Evolutionary conservation across 23 red algal species (phyloP).

Genomic region (Pyropia yezoensis): DNA sequence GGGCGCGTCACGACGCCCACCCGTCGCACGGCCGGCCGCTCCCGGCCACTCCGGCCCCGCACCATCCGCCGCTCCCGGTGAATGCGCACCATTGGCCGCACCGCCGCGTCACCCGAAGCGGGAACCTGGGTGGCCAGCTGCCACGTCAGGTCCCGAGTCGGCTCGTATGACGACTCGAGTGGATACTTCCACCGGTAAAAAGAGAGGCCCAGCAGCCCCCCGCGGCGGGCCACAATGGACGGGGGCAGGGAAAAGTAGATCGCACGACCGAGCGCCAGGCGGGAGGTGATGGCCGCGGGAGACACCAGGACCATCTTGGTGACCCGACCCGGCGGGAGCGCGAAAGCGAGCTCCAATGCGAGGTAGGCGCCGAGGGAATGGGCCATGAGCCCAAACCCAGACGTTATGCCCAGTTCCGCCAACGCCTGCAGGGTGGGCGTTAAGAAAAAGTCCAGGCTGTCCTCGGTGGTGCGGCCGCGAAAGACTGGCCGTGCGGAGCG

Average conservation of each 20-base stretch:
- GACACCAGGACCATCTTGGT: constrained; percentile 66
- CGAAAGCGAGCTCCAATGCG: constrained; percentile 44
- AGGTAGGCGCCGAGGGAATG: constrained; percentile 88
- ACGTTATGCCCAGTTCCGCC: background rate
- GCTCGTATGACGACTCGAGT: constrained; percentile 26
- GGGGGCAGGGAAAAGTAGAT: constrained; percentile 84
- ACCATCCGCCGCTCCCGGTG: background rate
- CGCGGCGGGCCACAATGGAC: constrained; percentile 62
- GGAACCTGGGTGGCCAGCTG: constrained; percentile 53
- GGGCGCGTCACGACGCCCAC: constrained; percentile 28
- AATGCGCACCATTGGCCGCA: constrained; percentile 50
- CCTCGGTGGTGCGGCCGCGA: constrained; percentile 18
- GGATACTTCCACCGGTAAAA: constrained; percentile 67
- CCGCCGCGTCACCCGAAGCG: constrained; percentile 59
- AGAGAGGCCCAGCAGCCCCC: constrained; percentile 74
- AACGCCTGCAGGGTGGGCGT: background rate
- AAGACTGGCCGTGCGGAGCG: constrained; percentile 53
- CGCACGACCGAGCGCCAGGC: constrained; percentile 39
- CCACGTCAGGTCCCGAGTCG: constrained; percentile 59
- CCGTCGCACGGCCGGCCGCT: background rate
- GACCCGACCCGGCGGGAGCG: constrained; percentile 11
- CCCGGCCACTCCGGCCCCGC: background rate
- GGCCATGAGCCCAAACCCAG: constrained; percentile 45
- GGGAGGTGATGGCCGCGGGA: constrained; percentile 58
- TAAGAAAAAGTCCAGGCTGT: constrained; percentile 26